Base-by-base conservation (phyloP, 805 yeast genomes). In the Helenozyma baotianmanensis region DNA sequence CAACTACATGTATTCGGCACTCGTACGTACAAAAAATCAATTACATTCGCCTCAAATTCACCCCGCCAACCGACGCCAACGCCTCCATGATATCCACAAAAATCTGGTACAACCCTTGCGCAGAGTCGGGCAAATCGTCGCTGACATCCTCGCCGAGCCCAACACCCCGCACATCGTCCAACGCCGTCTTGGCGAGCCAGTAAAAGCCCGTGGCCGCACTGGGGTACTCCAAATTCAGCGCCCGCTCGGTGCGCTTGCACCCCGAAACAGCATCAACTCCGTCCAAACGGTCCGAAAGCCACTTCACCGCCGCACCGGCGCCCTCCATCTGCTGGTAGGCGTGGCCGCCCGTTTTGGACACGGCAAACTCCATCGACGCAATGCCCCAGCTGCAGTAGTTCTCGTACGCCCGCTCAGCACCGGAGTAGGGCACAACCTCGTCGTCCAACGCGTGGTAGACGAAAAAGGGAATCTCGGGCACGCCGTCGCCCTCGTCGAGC, bases 311-410 rank as follows among this genome's bases (percentile, higher is more conserved):
- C 2, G 47, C 47, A 6, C 32, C 36, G 6, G 27, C 26, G 9
- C 50, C 50, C 14, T 38, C 42, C 11, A 36, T 17, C 14, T 35
- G 26, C 33, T 54, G 62, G 9, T 48, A 35, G 22, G 51, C 30
- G 37, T 60, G 66, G 4, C 60, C 63, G 14, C 55, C 44, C n/a
- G 38, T 27, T 13, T 43, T 29, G 13, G 53, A 51, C n/a, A 39
- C 45, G 4, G 58, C 48, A 33, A 58, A 52, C 36, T 60, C 65
- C 21, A 57, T 39, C 6, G 59, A 53, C 7, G 30, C 30, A 5
- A 54, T 50, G 2, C 61, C 62, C 45, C 51, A 39, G 4, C 40
- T 45, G 38, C 67, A 60, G 54, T 58, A 61, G 31, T 46, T 48
- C 7, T 47, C 43, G 25, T 51, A 58, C 2, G 47, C 47, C 14